phyloP scores from a whole-genome alignment of 2,329 filamentous ascomycete species.

The Aplosporella prunicola region DNA sequence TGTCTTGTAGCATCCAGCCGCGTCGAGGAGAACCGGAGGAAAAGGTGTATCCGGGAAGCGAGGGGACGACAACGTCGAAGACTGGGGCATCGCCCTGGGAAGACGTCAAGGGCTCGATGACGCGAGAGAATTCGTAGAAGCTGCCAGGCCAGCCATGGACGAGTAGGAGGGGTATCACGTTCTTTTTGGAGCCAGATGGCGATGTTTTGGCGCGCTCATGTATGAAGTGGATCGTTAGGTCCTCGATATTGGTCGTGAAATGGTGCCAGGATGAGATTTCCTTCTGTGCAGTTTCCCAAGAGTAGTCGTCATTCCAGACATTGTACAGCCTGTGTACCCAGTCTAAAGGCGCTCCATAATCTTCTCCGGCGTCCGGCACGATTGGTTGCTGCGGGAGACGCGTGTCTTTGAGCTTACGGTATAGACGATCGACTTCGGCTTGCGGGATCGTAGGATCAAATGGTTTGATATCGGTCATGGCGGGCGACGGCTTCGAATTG shows the following conservation, averaged over 20 bases:
- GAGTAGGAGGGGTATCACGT: constrained; percentile 33
- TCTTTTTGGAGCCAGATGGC: constrained; percentile 16
- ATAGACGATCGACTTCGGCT: constrained; percentile 27
- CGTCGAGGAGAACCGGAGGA: constrained; percentile 22
- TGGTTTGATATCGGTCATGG: constrained; percentile 20
- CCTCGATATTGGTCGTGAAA: constrained; percentile 27
- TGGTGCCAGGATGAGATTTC: constrained; percentile 26
- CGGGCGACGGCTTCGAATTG: no score
- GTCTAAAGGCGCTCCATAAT: constrained; percentile 25
- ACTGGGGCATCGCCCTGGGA: constrained; percentile 19
- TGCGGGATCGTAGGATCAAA: constrained; percentile 27
- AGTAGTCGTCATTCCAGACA: constrained; percentile 25
- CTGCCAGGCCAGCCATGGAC: constrained; percentile 39
- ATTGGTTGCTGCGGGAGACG: constrained; percentile 24
- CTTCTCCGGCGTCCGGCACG: constrained; percentile 26
- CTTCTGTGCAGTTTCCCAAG: constrained; percentile 24
- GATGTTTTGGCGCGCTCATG: constrained; percentile 22
- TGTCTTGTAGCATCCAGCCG: constrained; percentile 30
- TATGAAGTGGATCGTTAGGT: constrained; percentile 31
- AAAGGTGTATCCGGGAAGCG: constrained; percentile 47
- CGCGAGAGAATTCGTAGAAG: constrained; percentile 36
- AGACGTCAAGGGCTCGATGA: constrained; percentile 29
- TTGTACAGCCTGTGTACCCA: constrained; percentile 28
- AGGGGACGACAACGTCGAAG: constrained; percentile 51
- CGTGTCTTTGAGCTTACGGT: constrained; percentile 27